Base-by-base conservation (phyloP, 805 yeast genomes). In the Saturnispora hagleri region DNA sequence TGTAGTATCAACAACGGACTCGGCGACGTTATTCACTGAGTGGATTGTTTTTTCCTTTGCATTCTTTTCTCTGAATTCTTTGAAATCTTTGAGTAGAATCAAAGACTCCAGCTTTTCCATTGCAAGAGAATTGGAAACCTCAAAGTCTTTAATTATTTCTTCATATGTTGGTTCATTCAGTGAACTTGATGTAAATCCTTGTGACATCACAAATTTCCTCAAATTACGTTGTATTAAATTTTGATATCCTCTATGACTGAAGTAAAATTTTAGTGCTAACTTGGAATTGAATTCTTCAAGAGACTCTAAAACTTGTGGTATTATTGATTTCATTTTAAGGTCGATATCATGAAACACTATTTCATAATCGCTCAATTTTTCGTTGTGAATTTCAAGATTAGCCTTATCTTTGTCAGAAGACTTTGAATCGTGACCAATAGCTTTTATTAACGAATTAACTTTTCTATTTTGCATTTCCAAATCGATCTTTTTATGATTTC, bases 231-330 rank as follows among this genome's bases (percentile, higher is more conserved):
- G 50, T 26, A 76, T 58, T 24, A 63, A 59, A 27, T 64, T 56
- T 51, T 61, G 65, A 2, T 72, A 63, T 17, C 70, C 73, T 22
- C 60, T 35, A 46, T 76, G 73, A 35, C 71, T 68, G 55, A 65
- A 69, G 40, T 75, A 60, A 1, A 71, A 50, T 55, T 71, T 66
- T 46, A 70, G 62, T 1, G 75, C 63, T 13, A 78, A 52, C 48
- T 67, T 66, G 45, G 70, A 75, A 10, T 77, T 61, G 53, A 77
- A 77, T 56, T 79, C 84, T 35, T 78, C 77, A 44, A 77, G 57
- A 17, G 72, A 68, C 3, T 67, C 63, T 46, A 75, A 59, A 3
- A 71, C 68, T 55, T 76, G 78, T 1, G 84, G 84, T 6, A 77
- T 61, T 3, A 73, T 58, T 4, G 70, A 44, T 47, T 67, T 69